A percentile compares a stretch with the other conserved stretches of the same genome.
Conservation (phyloP, 164 flowering plant species). For the Echeveria elegans region DNA sequence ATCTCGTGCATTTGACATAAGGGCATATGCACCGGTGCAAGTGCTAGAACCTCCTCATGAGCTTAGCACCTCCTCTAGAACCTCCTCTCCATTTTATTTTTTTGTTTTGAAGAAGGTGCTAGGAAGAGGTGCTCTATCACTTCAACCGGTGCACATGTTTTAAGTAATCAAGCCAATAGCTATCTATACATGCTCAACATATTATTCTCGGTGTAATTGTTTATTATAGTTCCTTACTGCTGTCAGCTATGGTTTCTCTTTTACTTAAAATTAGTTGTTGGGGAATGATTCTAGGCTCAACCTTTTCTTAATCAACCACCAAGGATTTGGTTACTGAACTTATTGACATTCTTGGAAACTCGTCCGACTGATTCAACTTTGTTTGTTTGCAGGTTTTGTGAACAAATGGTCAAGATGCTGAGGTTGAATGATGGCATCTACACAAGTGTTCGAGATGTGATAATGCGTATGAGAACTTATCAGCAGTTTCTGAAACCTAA, state of each 20-base stretch:
- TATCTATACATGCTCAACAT: background rate
- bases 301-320: background rate
- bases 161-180: background rate
- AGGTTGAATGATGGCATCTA: background rate
- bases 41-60: no score
- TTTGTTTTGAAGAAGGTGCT: no score
- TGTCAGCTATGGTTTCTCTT: background rate
- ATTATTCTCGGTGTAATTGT: no score
- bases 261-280: background rate
- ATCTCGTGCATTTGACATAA: background rate
- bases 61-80: no score
- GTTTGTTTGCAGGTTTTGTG: background rate
- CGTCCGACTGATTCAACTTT: background rate
- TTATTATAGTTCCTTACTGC: background rate
- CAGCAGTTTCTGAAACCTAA: no score
- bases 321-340: background rate
- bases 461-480: no score
- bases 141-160: no score
- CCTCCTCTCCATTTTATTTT: no score
- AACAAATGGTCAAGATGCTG: background rate
- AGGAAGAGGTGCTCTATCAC: no score
- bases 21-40: no score
- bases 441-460: no score
- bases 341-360: background rate
- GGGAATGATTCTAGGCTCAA: background rate